Evolutionary conservation across 495 filamentous ascomycete species (phyloP), one percentile per base, ranked within the genome.

Genomic region (Daldinia bambusicola): DNA sequence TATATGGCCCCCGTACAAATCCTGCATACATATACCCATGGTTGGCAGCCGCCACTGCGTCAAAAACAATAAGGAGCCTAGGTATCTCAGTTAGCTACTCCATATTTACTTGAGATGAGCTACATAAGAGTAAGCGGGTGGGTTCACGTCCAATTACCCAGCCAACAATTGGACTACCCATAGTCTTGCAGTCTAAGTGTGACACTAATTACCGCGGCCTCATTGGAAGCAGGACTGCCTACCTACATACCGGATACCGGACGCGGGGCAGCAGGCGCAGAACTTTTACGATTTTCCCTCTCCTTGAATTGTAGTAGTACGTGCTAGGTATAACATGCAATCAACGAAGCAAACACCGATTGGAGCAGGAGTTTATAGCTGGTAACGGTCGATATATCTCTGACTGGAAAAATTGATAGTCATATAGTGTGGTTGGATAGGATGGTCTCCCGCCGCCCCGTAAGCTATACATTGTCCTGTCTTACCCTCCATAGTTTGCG

Each of bases 201-300:
- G 64, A 72, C 69, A 55, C 55, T 64, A 31, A 67, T 55, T 57
- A 41, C 59, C 38, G 16, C 31, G 30, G 50, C 60, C 31, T 32
- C 56, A 67, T 67, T 68, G 69, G 64, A 62, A 61, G 61, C 40
- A 67, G 32, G 52, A 36, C 26, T 26, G 3, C 55, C 43, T 43
- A 59, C 56, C 53, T 71, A 48, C 43, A 67, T 62, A 69, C 65
- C 65, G 61, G 65, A 61, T 67, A 63, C 66, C 70, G 70, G 65
- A 69, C 57, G 66, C 48, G 56, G 10, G 65, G 56, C 64, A 61
- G 70, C 66, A 65, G 40, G 8, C 43, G 70, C 66, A 57, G 70
- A 69, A 58, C 31, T 73, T 69, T 61, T 57, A 66, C 66, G 38
- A 68, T 65, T 61, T 72, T 72, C 70, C 61, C 41, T 34, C 26